Conservation (phyloP, 768 basidiomycete species). For the Russula griseocarnosa region DNA sequence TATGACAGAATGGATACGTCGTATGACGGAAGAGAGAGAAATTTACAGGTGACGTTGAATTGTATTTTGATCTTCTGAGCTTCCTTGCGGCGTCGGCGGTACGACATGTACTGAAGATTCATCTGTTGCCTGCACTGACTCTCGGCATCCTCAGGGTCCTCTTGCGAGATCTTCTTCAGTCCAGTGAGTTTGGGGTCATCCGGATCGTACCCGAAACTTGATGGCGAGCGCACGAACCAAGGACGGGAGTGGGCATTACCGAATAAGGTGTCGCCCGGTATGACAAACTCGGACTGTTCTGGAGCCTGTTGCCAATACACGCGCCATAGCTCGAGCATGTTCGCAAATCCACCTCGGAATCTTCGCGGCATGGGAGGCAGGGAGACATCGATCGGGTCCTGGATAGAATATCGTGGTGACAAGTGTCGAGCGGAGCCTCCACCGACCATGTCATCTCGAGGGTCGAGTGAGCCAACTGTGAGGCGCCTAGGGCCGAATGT, state of each 20-base stretch:
- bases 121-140: slow-evolving; percentile 40
- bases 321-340: slow-evolving; percentile 26
- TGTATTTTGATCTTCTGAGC: slow-evolving; percentile 62
- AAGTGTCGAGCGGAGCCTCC: slow-evolving; percentile 13
- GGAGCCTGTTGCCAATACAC: slow-evolving; percentile 20
- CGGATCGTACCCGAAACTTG: slow-evolving; percentile 42
- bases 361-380: slow-evolving; percentile 17
- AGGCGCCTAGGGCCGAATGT: slow-evolving; percentile 10
- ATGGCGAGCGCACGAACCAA: slow-evolving; percentile 7
- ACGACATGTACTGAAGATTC: slow-evolving; percentile 57
- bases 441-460: slow-evolving; percentile 3
- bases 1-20: neutral
- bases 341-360: slow-evolving; percentile 24
- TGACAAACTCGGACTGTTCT: slow-evolving; percentile 19
- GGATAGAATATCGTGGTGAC: slow-evolving; percentile 14
- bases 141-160: slow-evolving; percentile 61
- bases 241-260: slow-evolving; percentile 1
- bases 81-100: slow-evolving; percentile 62
- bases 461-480: slow-evolving; percentile 41
- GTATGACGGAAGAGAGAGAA: slow-evolving; percentile 17
- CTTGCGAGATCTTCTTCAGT: slow-evolving; percentile 44
- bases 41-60: slow-evolving; percentile 68
- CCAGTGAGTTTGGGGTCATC: slow-evolving; percentile 73
- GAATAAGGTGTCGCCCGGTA: slow-evolving; percentile 4
- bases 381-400: slow-evolving; percentile 14